Conservation (phyloP, 352 stramenopile species). For the Phytophthora pistaciae region DNA sequence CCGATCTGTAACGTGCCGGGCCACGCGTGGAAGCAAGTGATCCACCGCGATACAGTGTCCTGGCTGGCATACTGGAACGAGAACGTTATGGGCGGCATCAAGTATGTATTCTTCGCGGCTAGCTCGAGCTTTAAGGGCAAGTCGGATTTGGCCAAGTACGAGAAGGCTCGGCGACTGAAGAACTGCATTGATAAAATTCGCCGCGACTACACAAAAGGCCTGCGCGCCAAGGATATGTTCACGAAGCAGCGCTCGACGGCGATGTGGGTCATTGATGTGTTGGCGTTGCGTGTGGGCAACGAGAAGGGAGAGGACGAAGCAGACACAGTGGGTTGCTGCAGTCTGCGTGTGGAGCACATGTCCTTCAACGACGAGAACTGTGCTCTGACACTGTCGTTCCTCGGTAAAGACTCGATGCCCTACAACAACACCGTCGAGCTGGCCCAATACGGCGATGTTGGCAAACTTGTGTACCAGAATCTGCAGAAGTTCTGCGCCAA, state of each 20-base stretch:
- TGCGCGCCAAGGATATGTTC: constrained; percentile 92
- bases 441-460: constrained; percentile 90
- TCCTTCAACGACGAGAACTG: constrained; percentile 95
- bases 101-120: constrained; percentile 99
- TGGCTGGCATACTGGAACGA: constrained; percentile 98
- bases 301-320: constrained; percentile 99
- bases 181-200: constrained; percentile 97
- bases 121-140: constrained; percentile 99
- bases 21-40: constrained; percentile 97
- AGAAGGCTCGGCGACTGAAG: constrained; percentile 98
- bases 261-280: constrained; percentile 99
- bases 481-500: constrained; percentile 96
- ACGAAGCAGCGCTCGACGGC: constrained; percentile 96
- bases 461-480: constrained; percentile 95
- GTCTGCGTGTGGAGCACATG: constrained; percentile 98
- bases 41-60: constrained; percentile 93
- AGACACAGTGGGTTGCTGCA: constrained; percentile 99
- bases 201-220: constrained; percentile 90
- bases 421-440: constrained; percentile 99
- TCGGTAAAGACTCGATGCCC: constrained; percentile 99
- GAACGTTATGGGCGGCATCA: constrained; percentile 98
- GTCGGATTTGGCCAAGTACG: constrained; percentile 99
- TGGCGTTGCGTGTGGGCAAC: constrained; percentile 99
- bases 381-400: constrained; percentile 98
- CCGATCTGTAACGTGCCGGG: constrained; percentile 93